Evolutionary conservation across 805 yeast genomes (phyloP).

Genomic region (Clavispora carvajalis): DNA sequence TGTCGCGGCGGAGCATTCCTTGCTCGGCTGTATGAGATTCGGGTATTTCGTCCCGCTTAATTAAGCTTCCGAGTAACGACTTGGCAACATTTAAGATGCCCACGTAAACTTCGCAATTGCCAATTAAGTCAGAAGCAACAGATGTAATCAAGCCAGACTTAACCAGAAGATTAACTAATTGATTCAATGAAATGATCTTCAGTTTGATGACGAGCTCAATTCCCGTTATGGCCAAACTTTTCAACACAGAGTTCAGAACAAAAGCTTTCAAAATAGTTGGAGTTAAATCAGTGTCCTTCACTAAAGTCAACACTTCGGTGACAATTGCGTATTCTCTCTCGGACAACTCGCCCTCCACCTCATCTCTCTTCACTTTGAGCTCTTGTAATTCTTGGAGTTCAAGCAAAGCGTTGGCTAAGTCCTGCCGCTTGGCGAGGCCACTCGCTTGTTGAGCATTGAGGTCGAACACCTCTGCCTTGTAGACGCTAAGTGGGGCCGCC

Average conservation of each 20-base stretch:
- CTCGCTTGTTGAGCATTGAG: neutral
- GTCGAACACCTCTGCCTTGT: neutral
- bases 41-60: neutral
- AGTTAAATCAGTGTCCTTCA: slow-evolving; percentile 32
- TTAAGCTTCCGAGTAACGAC: slow-evolving; percentile 22
- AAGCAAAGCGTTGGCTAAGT: slow-evolving; percentile 19
- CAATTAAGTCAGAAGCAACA: slow-evolving; percentile 31
- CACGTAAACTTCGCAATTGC: slow-evolving; percentile 35
- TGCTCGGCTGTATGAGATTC: slow-evolving; percentile 9
- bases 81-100: slow-evolving; percentile 28
- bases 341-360: slow-evolving; percentile 19
- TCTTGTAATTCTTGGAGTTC: slow-evolving; percentile 16
- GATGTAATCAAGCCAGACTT: slow-evolving; percentile 31
- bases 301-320: slow-evolving; percentile 33
- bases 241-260: slow-evolving; percentile 22
- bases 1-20: slow-evolving; percentile 13
- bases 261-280: slow-evolving; percentile 31
- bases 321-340: slow-evolving; percentile 37
- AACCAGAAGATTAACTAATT: slow-evolving; percentile 32
- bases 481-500: slow-evolving; percentile 31
- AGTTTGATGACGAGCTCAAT: slow-evolving; percentile 22
- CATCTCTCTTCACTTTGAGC: slow-evolving; percentile 27
- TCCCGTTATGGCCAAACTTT: slow-evolving; percentile 18
- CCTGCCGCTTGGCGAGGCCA: slow-evolving; percentile 9
- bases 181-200: slow-evolving; percentile 27